These are phyloP conservation scores for Xeromyces bisporus DNA, from an alignment of 495 filamentous ascomycete species.

Conservation along the genomic window DNA sequence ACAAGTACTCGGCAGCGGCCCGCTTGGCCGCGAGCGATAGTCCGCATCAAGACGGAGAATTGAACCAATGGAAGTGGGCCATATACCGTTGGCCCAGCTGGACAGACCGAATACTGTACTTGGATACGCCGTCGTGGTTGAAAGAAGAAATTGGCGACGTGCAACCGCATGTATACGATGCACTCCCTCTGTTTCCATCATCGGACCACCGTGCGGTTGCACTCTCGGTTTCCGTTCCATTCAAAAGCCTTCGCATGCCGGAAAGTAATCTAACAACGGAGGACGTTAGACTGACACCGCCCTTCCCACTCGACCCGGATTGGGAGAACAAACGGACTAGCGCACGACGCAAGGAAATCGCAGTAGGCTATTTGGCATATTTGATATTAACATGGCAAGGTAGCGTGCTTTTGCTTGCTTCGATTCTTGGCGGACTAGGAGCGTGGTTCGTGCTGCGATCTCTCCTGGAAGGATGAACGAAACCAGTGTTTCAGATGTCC, in stretches of 20 bases:
- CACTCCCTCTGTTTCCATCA: constrained; percentile 54
- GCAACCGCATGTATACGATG: constrained; percentile 45
- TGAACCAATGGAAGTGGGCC: constrained; percentile 56
- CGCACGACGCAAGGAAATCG: constrained; percentile 39
- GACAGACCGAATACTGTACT: constrained; percentile 81
- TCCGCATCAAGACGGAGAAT: constrained; percentile 13
- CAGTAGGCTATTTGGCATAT: constrained; percentile 41
- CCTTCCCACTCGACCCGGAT: constrained; percentile 36
- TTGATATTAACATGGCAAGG: constrained; percentile 45
- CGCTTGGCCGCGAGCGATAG: constrained; percentile 17
- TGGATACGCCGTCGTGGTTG: constrained; percentile 40
- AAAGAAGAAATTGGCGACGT: constrained; percentile 12
- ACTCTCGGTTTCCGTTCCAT: constrained; percentile 42
- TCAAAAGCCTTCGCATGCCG: constrained; percentile 13
- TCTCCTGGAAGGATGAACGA: constrained; percentile 8
- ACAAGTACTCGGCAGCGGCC: constrained; percentile 51
- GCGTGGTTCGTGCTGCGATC: constrained; percentile 30
- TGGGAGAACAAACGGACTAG: constrained; percentile 31
- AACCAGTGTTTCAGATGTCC: not conserved
- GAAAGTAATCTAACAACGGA: constrained; percentile 5
- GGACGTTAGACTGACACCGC: constrained; percentile 21
- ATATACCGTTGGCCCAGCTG: constrained; percentile 75
- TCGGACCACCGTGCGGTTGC: constrained; percentile 79
- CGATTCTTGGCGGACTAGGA: constrained; percentile 23
- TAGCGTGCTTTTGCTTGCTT: constrained; percentile 29